These are phyloP conservation scores for Clathrospora elynae DNA, from an alignment of 2,329 filamentous ascomycete species.

Conservation along the genomic window DNA sequence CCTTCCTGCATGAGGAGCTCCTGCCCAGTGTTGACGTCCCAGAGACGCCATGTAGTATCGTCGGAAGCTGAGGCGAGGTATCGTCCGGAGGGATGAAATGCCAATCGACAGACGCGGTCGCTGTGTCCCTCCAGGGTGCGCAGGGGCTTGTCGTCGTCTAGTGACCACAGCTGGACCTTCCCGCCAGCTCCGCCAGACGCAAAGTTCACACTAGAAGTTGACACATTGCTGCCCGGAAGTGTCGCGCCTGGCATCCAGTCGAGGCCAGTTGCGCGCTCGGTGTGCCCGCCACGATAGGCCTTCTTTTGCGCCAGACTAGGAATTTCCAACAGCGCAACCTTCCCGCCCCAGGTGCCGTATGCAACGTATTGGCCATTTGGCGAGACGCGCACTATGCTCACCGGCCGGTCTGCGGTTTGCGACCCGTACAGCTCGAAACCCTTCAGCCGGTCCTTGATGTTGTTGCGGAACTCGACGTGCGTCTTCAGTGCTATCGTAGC, in stretches of 20 bases:
- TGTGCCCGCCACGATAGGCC: conserved; percentile 78
- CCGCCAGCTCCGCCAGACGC: conserved; percentile 90
- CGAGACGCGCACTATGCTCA: conserved; percentile 90
- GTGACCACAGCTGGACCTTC: conserved; percentile 85
- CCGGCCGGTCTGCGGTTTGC: conserved; percentile 87
- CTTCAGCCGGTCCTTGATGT: conserved; percentile 79
- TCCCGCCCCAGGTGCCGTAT: conserved; percentile 90
- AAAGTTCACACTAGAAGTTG: conserved; percentile 76
- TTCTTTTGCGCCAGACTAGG: conserved; percentile 79
- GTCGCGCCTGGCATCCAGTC: conserved; percentile 89
- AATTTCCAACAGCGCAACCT: conserved; percentile 82
- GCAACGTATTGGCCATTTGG: conserved; percentile 83
- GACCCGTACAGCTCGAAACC: conserved; percentile 91
- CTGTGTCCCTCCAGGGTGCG: conserved; percentile 82
- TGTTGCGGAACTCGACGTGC: conserved; percentile 90
- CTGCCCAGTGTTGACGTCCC: conserved; percentile 85
- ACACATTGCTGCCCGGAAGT: conserved; percentile 70
- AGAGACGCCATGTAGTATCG: conserved; percentile 95
- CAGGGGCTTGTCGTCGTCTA: conserved; percentile 83
- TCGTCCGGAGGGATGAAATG: conserved; percentile 89
- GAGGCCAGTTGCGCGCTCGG: conserved; percentile 84
- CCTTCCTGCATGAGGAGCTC: conserved; percentile 91
- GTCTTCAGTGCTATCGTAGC: conserved; percentile 82
- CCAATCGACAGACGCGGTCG: conserved; percentile 85
- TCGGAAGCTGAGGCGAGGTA: conserved; percentile 93